Base-by-base conservation (phyloP, 768 basidiomycete species). In the Tylopilus cervinicoccineus region DNA sequence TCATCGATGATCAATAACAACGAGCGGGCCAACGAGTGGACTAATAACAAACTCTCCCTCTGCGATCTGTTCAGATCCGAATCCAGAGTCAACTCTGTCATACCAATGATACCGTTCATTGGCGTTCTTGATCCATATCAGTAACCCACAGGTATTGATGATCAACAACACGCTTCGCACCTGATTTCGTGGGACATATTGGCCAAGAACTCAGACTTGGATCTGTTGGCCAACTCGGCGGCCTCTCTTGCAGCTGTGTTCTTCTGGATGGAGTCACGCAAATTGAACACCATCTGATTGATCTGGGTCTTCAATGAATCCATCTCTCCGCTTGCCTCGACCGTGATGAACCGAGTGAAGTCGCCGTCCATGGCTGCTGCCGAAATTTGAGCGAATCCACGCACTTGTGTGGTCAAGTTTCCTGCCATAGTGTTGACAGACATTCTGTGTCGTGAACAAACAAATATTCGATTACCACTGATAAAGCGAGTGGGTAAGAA, bases 61-160 rank as follows among this genome's bases (percentile, higher is more conserved):
- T 98, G 96, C 32, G 89, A 88, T 54, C 95, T 72, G 52, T 93
- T 96, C 56, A 99, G 70, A 65, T 99, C 96, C 37, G 88, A 93
- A 62, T 99, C 96, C 19, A 99, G 82, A 10, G 96, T 97, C 48
- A 99, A 72, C 68, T 95, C 93, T 22, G 95, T 99, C 93, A 99
- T 93, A n/a, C 95, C 95, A 57, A 99, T 98, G 67, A 99, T 99
- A 62, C 96, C 95, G 64, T 98, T 99, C 95, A 98, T 99, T 0
- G 96, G 96, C 20, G 96, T 98, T 65, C 95, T 93, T 62, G n/a
- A 24, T 38, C 14, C 42, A 42, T 26, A 41, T 63, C 51, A 53
- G 37, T 40, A 34, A 44, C 23, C 24, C n/a, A 39, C 26, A 7
- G 48, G 40, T 48, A 51, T 6, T 29, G 38, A 46, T 23, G 34